A percentile compares a stretch with the other conserved stretches of the same genome.
Conservation (phyloP, 768 basidiomycete genomes). For the Phanerochaete sordida region DNA sequence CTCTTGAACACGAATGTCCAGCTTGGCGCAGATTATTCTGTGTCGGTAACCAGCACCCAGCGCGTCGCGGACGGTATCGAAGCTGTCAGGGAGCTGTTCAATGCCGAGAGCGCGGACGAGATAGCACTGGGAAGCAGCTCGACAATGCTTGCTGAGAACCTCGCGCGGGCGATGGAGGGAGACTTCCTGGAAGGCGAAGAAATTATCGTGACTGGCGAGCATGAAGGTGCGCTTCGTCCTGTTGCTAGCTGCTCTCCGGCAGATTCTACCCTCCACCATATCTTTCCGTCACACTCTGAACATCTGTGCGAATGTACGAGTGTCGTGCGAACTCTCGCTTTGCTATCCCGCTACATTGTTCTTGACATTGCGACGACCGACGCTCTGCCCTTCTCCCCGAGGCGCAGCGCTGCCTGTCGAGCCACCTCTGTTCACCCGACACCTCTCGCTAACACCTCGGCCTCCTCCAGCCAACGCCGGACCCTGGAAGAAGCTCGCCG, state of each 20-base stretch:
- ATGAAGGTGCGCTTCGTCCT: conserved; percentile 79
- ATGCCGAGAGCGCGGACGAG: conserved; percentile 59
- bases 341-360: too few relatives aligned
- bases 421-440: neutral
- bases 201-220: conserved; percentile 75
- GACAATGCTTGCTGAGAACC: conserved; percentile 66
- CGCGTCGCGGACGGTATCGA: conserved; percentile 47
- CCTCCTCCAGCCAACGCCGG: conserved; percentile 59
- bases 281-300: too few relatives aligned
- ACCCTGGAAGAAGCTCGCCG: conserved; percentile 73
- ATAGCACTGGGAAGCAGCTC: conserved; percentile 66
- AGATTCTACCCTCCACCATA: too few relatives aligned
- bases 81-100: conserved; percentile 57
- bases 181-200: conserved; percentile 61
- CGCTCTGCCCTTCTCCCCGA: neutral
- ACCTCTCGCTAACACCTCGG: neutral
- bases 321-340: too few relatives aligned
- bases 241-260: too few relatives aligned
- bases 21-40: conserved; percentile 65
- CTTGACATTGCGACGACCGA: too few relatives aligned
- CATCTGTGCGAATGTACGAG: too few relatives aligned
- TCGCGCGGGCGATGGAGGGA: conserved; percentile 56
- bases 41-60: conserved; percentile 49
- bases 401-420: neutral
- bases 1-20: conserved; percentile 71